phyloP scores from a whole-genome alignment of 352 stramenopile species.

The Blastocystis sp. region DNA sequence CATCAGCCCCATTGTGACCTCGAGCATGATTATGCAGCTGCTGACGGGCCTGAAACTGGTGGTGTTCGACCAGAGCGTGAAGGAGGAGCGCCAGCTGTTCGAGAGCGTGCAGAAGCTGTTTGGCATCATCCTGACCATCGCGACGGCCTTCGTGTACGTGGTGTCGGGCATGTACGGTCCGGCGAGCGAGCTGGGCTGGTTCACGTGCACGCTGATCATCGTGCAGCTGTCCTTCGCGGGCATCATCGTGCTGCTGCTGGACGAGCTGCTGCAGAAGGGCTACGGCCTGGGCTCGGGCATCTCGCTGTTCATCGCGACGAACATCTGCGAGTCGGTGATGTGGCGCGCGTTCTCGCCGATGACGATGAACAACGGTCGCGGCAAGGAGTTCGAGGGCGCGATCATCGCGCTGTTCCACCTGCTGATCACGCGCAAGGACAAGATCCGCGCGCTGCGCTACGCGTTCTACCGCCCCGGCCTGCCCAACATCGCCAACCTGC shows the following conservation, averaged over 20 bases:
- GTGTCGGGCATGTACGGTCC: conserved; percentile 98
- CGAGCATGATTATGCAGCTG: conserved; percentile 97
- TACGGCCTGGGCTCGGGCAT: conserved; percentile 97
- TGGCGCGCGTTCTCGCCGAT: conserved; percentile 99
- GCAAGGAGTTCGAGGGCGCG: conserved; percentile 97
- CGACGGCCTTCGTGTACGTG: conserved; percentile 96
- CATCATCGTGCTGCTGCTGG: conserved; percentile 96
- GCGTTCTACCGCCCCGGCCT: conserved; percentile 97
- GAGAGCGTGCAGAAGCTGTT: conserved; percentile 98
- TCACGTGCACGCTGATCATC: conserved; percentile 98
- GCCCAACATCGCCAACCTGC: conserved; percentile 96
- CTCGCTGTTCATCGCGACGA: conserved; percentile 98
- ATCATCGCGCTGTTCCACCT: conserved; percentile 99
- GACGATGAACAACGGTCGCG: conserved; percentile 97
- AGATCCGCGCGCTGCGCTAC: conserved; percentile 92
- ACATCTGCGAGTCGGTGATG: conserved; percentile 99
- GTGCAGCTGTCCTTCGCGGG: conserved; percentile 94
- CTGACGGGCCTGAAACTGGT: conserved; percentile 95
- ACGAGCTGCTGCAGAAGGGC: conserved; percentile 99
- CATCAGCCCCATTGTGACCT: conserved; percentile 97
- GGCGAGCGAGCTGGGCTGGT: conserved; percentile 90
- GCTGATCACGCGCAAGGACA: conserved; percentile 94
- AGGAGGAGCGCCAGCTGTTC: conserved; percentile 96
- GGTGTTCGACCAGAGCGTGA: conserved; percentile 95
- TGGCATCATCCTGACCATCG: conserved; percentile 96